Percentiles rank a stretch among this genome's conserved stretches.
Conservation (phyloP, 1,284 basidiomycete species). For the Apiotrichum akiyoshidainum region DNA sequence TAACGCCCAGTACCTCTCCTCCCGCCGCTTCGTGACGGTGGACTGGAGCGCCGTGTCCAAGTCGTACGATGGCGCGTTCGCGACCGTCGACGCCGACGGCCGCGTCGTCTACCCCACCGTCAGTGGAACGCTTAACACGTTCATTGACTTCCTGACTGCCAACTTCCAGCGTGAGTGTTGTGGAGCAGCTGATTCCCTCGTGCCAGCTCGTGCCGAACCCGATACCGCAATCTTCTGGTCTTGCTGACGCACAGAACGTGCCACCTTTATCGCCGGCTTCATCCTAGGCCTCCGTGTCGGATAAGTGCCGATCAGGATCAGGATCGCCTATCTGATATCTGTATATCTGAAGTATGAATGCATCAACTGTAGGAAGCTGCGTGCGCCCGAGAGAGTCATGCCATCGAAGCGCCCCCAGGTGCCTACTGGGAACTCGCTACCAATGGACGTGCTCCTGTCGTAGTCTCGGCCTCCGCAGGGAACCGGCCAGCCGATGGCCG, state of each 20-base stretch:
- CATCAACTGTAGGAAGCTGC: not conserved
- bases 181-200: not conserved
- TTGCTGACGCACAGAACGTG: conserved; percentile 44
- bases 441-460: no score
- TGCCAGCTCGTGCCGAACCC: not conserved
- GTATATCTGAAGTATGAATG: not conserved
- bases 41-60: conserved; percentile 66
- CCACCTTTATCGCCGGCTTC: conserved; percentile 56
- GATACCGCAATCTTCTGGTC: no score
- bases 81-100: conserved; percentile 61
- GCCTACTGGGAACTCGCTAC: no score
- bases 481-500: no score
- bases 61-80: conserved; percentile 69
- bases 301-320: conserved; percentile 23
- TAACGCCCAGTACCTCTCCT: conserved; percentile 66
- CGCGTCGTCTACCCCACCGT: conserved; percentile 61
- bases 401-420: no score
- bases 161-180: conserved; percentile 71
- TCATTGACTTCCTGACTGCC: conserved; percentile 81
- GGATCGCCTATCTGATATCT: not conserved
- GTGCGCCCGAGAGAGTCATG: no score
- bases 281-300: conserved; percentile 55
- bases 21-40: conserved; percentile 66
- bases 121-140: conserved; percentile 64
- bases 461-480: no score